Conservation (phyloP, 805 yeast species). For the Metschnikowia baotianmanensis region DNA sequence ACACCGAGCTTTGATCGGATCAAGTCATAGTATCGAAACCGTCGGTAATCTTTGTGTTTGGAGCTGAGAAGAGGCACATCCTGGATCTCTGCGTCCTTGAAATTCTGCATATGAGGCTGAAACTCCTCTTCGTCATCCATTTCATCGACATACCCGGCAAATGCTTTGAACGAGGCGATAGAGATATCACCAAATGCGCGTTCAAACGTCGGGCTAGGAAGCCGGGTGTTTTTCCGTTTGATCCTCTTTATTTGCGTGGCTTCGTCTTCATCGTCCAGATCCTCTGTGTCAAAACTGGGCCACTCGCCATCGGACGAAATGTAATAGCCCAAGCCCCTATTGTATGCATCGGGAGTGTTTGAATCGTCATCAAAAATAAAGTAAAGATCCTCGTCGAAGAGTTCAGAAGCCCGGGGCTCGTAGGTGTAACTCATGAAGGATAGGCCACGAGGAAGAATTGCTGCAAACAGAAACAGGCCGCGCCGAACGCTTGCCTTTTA, state of each 20-base stretch:
- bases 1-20: slow-evolving; percentile 6
- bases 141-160: neutral
- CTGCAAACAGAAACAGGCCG: too few species aligned
- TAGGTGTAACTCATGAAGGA: neutral
- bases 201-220: neutral
- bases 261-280: neutral
- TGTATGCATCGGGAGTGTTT: neutral
- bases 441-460: neutral
- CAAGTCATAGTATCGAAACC: slow-evolving; percentile 15
- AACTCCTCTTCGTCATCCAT: neutral
- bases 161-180: neutral
- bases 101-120: neutral
- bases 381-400: slow-evolving; percentile 5
- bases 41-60: slow-evolving; percentile 11
- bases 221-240: neutral
- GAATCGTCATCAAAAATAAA: slow-evolving; percentile 5
- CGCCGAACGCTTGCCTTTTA: too few species aligned
- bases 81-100: neutral
- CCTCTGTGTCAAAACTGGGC: neutral
- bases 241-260: neutral
- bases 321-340: neutral
- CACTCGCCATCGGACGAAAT: neutral
- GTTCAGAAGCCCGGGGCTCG: neutral
- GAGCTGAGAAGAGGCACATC: slow-evolving; percentile 5
- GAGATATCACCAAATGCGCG: too few species aligned